Evolutionary conservation across 148 eudicot species (phyloP).

Genomic region (Cornus suecica): DNA sequence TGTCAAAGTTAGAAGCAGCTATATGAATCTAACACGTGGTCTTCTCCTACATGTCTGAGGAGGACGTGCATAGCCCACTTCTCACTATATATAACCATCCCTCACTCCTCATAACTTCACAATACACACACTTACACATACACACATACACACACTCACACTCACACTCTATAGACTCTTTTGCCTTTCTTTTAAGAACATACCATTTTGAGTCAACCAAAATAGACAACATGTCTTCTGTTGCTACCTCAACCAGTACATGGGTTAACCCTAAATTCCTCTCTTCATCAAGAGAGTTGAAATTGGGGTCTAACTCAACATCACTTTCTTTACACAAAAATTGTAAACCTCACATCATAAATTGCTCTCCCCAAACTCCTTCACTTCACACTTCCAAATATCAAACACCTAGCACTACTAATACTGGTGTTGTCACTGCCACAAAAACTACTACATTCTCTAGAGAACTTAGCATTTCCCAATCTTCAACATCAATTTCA

Average conservation of each 20-base stretch:
- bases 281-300: neutral
- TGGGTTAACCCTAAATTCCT: conserved; percentile 19
- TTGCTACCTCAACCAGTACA: conserved; percentile 9
- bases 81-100: neutral
- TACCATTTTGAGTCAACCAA: neutral
- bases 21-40: conserved; percentile 22
- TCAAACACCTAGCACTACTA: neutral
- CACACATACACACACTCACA: neutral
- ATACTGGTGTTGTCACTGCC: neutral
- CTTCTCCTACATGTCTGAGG: conserved; percentile 9
- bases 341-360: neutral
- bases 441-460: neutral
- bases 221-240: neutral
- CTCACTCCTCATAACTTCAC: neutral
- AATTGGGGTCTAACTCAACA: neutral
- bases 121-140: neutral
- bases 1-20: conserved; percentile 14
- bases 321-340: conserved; percentile 7
- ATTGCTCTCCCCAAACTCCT: conserved; percentile 26
- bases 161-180: neutral
- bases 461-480: neutral
- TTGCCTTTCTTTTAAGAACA: too few relatives aligned
- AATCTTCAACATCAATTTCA: too few relatives aligned
- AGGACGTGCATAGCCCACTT: conserved; percentile 7
- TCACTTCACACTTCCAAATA: conserved; percentile 8